phyloP scores from a whole-genome alignment of 441 rosid species.

The Pelargonium citronellum region DNA sequence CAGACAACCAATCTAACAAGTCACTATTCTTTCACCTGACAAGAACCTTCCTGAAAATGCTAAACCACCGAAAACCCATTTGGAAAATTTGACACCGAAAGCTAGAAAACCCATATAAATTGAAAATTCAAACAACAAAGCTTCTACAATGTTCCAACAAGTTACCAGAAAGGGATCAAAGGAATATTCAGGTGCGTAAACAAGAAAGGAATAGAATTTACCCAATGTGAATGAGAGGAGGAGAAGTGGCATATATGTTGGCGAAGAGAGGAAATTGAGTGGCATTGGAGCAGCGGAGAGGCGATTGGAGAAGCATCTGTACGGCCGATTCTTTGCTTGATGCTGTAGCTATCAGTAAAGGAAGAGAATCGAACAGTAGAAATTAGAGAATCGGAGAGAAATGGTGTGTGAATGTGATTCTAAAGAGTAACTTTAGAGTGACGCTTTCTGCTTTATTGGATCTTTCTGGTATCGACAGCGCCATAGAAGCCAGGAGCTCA shows the following conservation, averaged over 20 bases:
- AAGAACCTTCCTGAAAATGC: background rate
- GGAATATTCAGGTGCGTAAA: background rate
- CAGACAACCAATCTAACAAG: background rate
- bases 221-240: background rate
- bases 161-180: background rate
- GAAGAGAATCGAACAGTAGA: background rate
- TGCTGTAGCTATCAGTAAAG: background rate
- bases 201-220: background rate
- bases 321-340: background rate
- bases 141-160: background rate
- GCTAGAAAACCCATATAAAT: background rate
- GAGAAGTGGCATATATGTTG: background rate
- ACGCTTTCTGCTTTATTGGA: background rate
- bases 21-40: background rate
- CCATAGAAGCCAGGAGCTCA: slow-evolving; percentile 19
- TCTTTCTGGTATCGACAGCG: slow-evolving; percentile 9
- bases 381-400: background rate
- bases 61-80: background rate
- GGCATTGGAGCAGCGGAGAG: background rate
- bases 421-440: background rate
- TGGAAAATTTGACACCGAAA: background rate
- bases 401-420: background rate
- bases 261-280: background rate
- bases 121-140: background rate
- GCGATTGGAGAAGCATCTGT: background rate